Evolutionary conservation across 306 rosid species (phyloP).

Genomic region (Lathyrus tuberosus): DNA sequence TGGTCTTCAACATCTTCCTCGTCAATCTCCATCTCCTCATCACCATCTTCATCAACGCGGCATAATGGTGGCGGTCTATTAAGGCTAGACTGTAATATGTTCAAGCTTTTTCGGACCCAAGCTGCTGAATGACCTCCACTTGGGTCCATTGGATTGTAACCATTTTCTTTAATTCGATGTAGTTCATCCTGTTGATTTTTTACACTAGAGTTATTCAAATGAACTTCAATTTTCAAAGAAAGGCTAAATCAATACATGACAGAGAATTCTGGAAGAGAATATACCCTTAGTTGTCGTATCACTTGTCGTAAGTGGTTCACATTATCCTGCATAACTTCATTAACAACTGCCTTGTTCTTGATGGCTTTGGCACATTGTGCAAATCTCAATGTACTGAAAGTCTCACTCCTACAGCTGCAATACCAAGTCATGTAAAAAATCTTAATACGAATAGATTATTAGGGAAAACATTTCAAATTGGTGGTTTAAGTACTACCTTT

Average conservation of each 20-base stretch:
- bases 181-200: slow-evolving; percentile 79
- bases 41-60: slow-evolving; percentile 79
- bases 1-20: slow-evolving; percentile 74
- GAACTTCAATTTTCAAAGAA: slow-evolving; percentile 20
- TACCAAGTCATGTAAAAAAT: slow-evolving; percentile 44
- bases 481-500: slow-evolving; percentile 57
- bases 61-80: slow-evolving; percentile 54
- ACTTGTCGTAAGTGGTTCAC: slow-evolving; percentile 90
- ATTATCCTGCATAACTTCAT: slow-evolving; percentile 90
- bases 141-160: slow-evolving; percentile 57
- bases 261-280: slow-evolving; percentile 27
- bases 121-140: slow-evolving; percentile 84
- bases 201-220: slow-evolving; percentile 38
- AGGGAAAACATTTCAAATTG: slow-evolving; percentile 23
- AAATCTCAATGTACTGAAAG: slow-evolving; percentile 94
- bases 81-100: slow-evolving; percentile 69
- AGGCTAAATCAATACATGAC: slow-evolving; percentile 28
- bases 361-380: slow-evolving; percentile 97
- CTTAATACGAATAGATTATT: slow-evolving; percentile 16
- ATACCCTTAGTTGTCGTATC: slow-evolving; percentile 92
- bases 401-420: slow-evolving; percentile 94
- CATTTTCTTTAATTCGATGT: slow-evolving; percentile 74
- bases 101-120: slow-evolving; percentile 91
- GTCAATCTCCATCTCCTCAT: slow-evolving; percentile 97
- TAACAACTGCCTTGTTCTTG: slow-evolving; percentile 96